Percentiles rank a stretch among this genome's conserved stretches.
Conservation (phyloP, 208 protist species). For the Wallacemonas collosoma region DNA sequence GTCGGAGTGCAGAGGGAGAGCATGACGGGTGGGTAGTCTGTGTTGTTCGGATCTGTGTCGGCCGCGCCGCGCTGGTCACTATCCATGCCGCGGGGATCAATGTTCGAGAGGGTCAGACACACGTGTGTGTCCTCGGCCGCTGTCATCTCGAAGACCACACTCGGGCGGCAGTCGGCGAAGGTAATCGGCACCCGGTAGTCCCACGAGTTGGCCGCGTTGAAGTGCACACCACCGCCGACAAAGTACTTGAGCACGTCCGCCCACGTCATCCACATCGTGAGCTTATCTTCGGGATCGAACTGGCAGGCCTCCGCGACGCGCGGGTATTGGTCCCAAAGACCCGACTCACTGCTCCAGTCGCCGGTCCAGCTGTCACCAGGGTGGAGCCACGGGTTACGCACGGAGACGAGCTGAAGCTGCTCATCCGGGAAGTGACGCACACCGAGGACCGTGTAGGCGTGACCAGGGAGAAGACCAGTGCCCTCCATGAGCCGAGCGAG, state of each 20-base stretch:
- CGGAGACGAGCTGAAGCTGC: conserved; percentile 49
- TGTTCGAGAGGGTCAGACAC: conserved; percentile 64
- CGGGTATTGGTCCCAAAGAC: conserved; percentile 50
- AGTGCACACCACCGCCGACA: conserved; percentile 74
- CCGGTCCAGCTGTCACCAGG: conserved; percentile 32
- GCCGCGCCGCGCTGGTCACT: conserved; percentile 23
- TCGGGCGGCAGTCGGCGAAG: conserved; percentile 68
- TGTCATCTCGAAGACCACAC: conserved; percentile 58
- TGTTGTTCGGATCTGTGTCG: conserved; percentile 29
- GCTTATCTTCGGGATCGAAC: conserved; percentile 29
- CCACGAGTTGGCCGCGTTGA: conserved; percentile 31
- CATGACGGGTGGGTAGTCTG: conserved; percentile 85
- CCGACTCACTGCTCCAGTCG: conserved; percentile 40
- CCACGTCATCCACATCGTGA: conserved; percentile 74
- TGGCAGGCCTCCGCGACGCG: conserved; percentile 32
- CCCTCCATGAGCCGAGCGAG: conserved; percentile 41
- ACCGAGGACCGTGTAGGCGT: conserved; percentile 73
- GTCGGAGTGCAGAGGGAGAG: conserved; percentile 57
- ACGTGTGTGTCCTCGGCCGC: conserved; percentile 48
- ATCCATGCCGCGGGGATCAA: conserved; percentile 53
- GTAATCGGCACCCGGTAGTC: conserved; percentile 75
- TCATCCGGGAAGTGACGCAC: conserved; percentile 46
- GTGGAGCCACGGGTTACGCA: conserved; percentile 73
- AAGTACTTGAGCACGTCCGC: conserved; percentile 76
- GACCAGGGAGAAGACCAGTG: conserved; percentile 72